These are phyloP conservation scores for Onygena corvina DNA, from an alignment of 2,329 filamentous ascomycete genomes.

Conservation along the genomic window DNA sequence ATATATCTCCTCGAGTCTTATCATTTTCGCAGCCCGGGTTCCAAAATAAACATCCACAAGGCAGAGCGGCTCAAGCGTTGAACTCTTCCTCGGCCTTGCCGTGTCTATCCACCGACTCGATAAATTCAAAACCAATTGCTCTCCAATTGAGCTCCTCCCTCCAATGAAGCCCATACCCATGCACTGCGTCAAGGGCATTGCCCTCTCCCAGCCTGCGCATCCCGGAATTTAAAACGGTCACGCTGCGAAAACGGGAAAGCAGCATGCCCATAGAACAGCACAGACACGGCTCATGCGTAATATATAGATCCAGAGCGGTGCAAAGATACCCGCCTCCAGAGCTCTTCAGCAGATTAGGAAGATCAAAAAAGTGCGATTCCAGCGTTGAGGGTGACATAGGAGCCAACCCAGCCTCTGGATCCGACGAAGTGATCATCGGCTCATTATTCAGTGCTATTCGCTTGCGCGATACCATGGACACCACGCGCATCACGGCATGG, in stretches of 20 bases:
- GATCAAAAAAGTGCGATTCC: slow-evolving; percentile 40
- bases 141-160: slow-evolving; percentile 45
- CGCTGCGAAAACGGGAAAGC: slow-evolving; percentile 80
- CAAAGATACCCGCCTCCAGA: slow-evolving; percentile 84
- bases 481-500: slow-evolving; percentile 37
- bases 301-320: slow-evolving; percentile 82
- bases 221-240: slow-evolving; percentile 52
- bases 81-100: slow-evolving; percentile 6
- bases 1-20: not conserved
- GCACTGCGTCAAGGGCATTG: slow-evolving; percentile 14
- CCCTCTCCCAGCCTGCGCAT: slow-evolving; percentile 51
- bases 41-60: too few species aligned
- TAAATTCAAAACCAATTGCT: slow-evolving; percentile 37
- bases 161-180: slow-evolving; percentile 53
- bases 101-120: slow-evolving; percentile 13
- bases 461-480: slow-evolving; percentile 33
- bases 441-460: slow-evolving; percentile 20
- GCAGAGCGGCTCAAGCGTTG: slow-evolving; percentile 7
- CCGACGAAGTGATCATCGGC: not conserved
- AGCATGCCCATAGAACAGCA: slow-evolving; percentile 96
- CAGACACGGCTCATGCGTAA: slow-evolving; percentile 90
- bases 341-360: slow-evolving; percentile 57
- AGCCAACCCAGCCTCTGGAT: slow-evolving; percentile 8
- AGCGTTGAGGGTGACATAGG: slow-evolving; percentile 13
- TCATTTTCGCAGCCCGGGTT: too few species aligned